A percentile compares a stretch with the other conserved stretches of the same genome.
Evolutionary conservation across 2,329 filamentous ascomycete species (phyloP).

Genomic region (Penicillium sp.): DNA sequence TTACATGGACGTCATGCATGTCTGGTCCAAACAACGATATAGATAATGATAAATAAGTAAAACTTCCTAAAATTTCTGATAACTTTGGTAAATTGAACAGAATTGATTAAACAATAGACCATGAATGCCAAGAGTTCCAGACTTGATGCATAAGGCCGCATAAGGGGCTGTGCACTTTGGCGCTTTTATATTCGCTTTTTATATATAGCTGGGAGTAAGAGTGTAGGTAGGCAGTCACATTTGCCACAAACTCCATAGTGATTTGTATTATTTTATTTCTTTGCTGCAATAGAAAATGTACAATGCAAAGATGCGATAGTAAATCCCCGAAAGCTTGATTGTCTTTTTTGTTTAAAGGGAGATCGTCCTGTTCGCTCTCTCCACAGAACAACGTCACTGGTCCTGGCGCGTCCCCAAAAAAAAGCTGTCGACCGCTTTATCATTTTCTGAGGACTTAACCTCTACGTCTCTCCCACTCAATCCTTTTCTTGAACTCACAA

Average conservation of each 20-base stretch:
- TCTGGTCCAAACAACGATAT: conserved; percentile 8
- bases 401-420: conserved; percentile 21
- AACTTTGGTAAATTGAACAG: too few species aligned
- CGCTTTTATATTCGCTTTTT: neutral
- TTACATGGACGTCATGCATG: conserved; percentile 14
- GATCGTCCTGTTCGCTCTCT: conserved; percentile 7
- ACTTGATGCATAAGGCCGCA: neutral
- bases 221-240: neutral
- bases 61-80: neutral
- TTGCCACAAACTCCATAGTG: neutral
- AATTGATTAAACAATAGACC: neutral
- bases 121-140: neutral
- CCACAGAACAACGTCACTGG: conserved; percentile 23
- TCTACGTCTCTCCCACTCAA: conserved; percentile 1
- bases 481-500: neutral
- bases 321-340: neutral
- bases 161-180: conserved; percentile 3
- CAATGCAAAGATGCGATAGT: neutral
- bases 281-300: neutral
- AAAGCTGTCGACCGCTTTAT: conserved; percentile 20
- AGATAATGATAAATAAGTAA: neutral
- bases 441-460: neutral
- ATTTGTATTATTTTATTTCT: neutral
- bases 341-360: neutral
- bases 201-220: neutral